These are phyloP conservation scores for Trebouxia sp. DNA, from an alignment of 139 green algal species.

Conservation along the genomic window DNA sequence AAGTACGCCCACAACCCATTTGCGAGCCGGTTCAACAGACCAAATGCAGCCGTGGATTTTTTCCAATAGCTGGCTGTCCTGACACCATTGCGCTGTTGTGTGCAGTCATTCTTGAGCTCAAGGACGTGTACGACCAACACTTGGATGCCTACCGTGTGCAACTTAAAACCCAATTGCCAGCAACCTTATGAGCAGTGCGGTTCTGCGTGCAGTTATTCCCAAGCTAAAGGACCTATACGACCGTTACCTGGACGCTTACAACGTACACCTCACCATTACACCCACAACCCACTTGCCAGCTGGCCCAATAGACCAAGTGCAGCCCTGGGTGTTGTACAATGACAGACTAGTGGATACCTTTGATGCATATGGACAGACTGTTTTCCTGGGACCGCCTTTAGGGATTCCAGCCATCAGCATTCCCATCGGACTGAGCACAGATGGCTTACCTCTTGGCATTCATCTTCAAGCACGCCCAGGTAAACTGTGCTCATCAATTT, in stretches of 20 bases:
- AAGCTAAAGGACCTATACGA: constrained; percentile 2
- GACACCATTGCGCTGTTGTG: too few species aligned
- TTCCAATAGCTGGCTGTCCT: too few species aligned
- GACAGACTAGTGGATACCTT: neutral
- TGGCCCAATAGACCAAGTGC: neutral
- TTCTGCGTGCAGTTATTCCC: neutral
- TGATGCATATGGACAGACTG: constrained; percentile 10
- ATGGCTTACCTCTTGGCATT: neutral
- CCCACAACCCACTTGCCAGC: constrained; percentile 1
- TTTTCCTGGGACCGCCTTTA: neutral
- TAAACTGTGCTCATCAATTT: too few species aligned
- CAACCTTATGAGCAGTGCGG: too few species aligned
- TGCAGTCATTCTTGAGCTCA: too few species aligned
- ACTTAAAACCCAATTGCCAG: too few species aligned
- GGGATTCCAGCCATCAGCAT: constrained; percentile 1
- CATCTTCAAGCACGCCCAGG: constrained; percentile 1
- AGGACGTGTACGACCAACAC: too few species aligned
- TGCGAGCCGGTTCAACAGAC: too few species aligned
- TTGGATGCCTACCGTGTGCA: too few species aligned
- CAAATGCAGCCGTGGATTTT: too few species aligned
- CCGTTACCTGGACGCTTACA: neutral
- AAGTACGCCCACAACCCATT: too few species aligned
- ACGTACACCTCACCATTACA: neutral
- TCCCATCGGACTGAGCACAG: neutral
- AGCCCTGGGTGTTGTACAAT: neutral